Conservation (phyloP, 1,284 basidiomycete genomes). For the Heterobasidion parviporum region DNA sequence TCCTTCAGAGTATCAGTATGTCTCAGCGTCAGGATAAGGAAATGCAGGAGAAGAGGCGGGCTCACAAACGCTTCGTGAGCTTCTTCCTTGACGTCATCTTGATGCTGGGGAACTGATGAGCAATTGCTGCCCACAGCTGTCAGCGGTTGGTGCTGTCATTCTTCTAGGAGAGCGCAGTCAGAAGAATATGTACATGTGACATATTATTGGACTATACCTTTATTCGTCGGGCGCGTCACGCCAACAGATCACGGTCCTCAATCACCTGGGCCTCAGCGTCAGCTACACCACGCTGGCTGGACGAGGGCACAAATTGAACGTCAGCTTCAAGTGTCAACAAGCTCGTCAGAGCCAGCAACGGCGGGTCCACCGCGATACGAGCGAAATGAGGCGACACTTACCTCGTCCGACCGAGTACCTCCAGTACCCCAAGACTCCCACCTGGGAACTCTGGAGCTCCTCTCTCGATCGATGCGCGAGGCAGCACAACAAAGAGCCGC, state of each 20-base stretch:
- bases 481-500: background rate
- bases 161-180: slow-evolving; percentile 22
- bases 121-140: slow-evolving; percentile 4
- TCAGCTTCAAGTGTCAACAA: no score
- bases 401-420: background rate
- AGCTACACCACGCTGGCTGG: slow-evolving; percentile 20
- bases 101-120: background rate
- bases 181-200: slow-evolving; percentile 19
- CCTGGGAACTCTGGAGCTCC: background rate
- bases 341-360: no score
- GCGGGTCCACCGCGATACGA: background rate
- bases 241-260: slow-evolving; percentile 20
- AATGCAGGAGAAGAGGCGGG: no score
- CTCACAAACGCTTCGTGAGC: background rate
- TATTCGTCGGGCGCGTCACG: slow-evolving; percentile 22
- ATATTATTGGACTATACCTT: slow-evolving; percentile 23
- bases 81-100: background rate
- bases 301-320: background rate
- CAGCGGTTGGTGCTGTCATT: background rate
- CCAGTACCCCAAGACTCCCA: background rate
- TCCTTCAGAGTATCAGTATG: background rate
- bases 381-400: background rate
- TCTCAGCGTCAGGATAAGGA: background rate
- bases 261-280: slow-evolving; percentile 16
- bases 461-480: background rate